These are phyloP conservation scores for Cytidiella melzeri DNA, from an alignment of 768 basidiomycete species.

Conservation along the genomic window DNA sequence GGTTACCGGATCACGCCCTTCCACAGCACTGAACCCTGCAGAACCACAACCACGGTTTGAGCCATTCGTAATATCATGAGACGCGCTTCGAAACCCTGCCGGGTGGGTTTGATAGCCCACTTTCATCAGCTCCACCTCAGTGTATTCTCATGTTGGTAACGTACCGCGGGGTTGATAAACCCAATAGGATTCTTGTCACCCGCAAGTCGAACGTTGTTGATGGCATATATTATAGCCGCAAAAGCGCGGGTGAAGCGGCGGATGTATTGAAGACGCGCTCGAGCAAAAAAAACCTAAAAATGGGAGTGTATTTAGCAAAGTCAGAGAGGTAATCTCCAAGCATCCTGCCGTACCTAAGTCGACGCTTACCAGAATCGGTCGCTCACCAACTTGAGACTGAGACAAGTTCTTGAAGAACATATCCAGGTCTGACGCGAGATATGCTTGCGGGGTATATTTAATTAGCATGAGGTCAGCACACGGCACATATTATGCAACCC, in stretches of 20 bases:
- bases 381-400: conserved; percentile 30
- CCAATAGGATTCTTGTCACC: conserved; percentile 30
- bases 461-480: conserved; percentile 22
- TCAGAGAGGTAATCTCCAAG: too few species aligned
- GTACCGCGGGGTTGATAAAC: conserved; percentile 61
- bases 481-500: not conserved
- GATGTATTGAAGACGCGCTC: conserved; percentile 30
- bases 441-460: conserved; percentile 38
- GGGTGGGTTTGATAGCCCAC: too few species aligned
- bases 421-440: conserved; percentile 36
- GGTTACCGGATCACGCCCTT: conserved; percentile 32
- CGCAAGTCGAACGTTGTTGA: conserved; percentile 33
- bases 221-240: conserved; percentile 28
- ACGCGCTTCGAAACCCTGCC: conserved; percentile 11
- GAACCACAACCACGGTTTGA: conserved; percentile 35
- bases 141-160: conserved; percentile 12
- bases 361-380: conserved; percentile 30
- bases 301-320: not conserved
- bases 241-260: conserved; percentile 29
- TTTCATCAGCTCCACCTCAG: conserved; percentile 30
- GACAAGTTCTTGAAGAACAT: conserved; percentile 38
- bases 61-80: conserved; percentile 33
- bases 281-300: conserved; percentile 30
- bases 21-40: conserved; percentile 26
- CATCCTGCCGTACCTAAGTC: conserved; percentile 34